Base-by-base conservation (phyloP, 371 early-diverging fungal genomes). In the Rhizomucor pusillus region DNA sequence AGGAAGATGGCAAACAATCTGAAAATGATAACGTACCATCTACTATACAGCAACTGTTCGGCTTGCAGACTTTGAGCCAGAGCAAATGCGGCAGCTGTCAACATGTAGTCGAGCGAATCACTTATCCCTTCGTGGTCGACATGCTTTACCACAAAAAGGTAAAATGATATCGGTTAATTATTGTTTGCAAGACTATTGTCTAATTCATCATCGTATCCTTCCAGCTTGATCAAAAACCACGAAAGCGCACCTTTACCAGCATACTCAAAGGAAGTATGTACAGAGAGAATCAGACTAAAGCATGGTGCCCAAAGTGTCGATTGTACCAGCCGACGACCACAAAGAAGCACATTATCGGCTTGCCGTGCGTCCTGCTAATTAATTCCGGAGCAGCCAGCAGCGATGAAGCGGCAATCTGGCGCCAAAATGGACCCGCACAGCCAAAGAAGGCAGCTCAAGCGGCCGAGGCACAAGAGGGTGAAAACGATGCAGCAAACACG, bases 81-180 rank as follows among this genome's bases (percentile, higher is more conserved):
- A 86, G 82, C 50, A 63, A 74, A 29, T 93, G 93, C 54, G 68
- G 78, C 11, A 79, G 81, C 16, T 88, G 88, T 55, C 63, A 77
- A 14, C 70, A 82, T 22, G 77, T 82, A 36, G 75, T 78, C 0
- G 76, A 76, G 6, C 63, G 90, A 14, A 82, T 86, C 16, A 86
- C 82, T 0, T 77, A 73, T 45, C 87, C 90, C 4, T 93, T 90
- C 69, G 92, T 90, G 0, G 69, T 93, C 9, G 93, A 93, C 65
- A 62, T 92, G 65, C 59, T 77, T n/a, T 90, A 88, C 69, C 83
- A 84, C 5, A 81, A 79, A 57, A 80, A 77, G 69, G 80, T 74
- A 29, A 29, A 7, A 29, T 29, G 29, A 7, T 56, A 36, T 3
- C 41, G 6, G 14, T 29, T 6, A 24, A n/a, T 13, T 19, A 0